Evolutionary conservation across 768 basidiomycete species (phyloP), one percentile per base, ranked within the genome.

Genomic region (Daedaleopsis nitida): DNA sequence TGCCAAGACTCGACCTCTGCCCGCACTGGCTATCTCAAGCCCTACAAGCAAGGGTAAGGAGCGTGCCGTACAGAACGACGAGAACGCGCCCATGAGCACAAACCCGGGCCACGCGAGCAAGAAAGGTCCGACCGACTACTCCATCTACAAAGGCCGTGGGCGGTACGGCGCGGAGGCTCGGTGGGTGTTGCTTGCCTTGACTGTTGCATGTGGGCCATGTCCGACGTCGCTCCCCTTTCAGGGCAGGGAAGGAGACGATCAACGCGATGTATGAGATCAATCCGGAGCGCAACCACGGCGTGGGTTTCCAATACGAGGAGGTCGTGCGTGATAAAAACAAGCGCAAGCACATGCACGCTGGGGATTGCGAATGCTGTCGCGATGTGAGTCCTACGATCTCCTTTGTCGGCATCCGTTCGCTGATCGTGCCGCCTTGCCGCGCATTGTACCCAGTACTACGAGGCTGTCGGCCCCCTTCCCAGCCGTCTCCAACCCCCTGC

Each of bases 331-430:
- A 77, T 43, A 88, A 81, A 66, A 82, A 83, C 17, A 83, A 84
- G 37, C 78, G 95, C 35, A 80, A 79, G 65, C 76, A 77, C 54
- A 80, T 96, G 80, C 80, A 89, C 52, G 94, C 83, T 4, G 85
- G 81, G 1, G 91, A 93, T 63, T 96, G 93, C 70, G 90, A 91
- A 64, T 88, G 87, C 60, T 96, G 94, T 71, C 83, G 78, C 43
- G 88, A 87, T 52, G 94, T 92, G 68, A 59, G 83, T 74, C 16
- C 19, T 27, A 34, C n/a, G 13, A 4, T 45, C 43, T 21, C 38
- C 45, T 45, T 32, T 21, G 42, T 21, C 37, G 60, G 32, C 42
- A 37, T 2, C 35, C 38, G 49, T 24, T 12, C 39, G 19, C 38
- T 17, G 37, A 32, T 57, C 23, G 55, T 27, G 23, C 60, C 38